Evolutionary conservation across 208 protist species (phyloP).

Genomic region (Wallacemonas collosoma): DNA sequence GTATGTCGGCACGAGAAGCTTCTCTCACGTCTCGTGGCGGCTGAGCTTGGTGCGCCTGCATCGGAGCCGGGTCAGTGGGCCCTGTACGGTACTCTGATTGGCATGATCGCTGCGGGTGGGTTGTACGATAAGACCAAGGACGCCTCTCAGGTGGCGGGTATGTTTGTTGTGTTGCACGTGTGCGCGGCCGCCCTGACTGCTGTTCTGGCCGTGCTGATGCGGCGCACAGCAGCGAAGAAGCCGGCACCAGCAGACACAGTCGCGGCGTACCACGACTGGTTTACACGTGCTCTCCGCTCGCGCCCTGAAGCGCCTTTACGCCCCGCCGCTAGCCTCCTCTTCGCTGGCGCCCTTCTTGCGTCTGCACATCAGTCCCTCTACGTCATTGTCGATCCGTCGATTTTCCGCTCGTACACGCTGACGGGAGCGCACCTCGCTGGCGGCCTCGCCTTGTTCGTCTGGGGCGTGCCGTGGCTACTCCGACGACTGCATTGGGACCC

Average conservation of each 20-base stretch:
- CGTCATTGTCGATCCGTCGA: conserved; percentile 13
- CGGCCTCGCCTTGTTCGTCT: background rate
- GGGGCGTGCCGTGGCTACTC: conserved; percentile 9
- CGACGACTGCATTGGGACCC: background rate
- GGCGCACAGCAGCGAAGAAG: too few species aligned
- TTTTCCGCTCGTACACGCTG: background rate
- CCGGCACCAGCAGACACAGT: background rate
- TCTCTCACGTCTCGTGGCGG: conserved; percentile 25
- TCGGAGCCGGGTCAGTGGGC: background rate
- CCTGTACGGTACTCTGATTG: conserved; percentile 31
- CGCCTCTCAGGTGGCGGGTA: conserved; percentile 21
- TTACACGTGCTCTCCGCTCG: background rate
- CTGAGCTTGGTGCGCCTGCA: conserved; percentile 17
- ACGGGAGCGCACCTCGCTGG: conserved; percentile 5
- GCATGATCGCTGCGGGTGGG: conserved; percentile 34
- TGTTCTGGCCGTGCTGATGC: conserved; percentile 7
- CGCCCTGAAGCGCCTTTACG: background rate
- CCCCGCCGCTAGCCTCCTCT: background rate
- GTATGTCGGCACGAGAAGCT: conserved; percentile 60
- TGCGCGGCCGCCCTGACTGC: conserved; percentile 20
- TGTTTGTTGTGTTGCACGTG: conserved; percentile 29
- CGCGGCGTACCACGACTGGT: background rate
- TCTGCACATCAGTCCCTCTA: conserved; percentile 10
- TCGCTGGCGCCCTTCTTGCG: background rate
- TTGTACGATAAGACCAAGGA: conserved; percentile 28